Percentiles rank a stretch among this genome's conserved stretches.
Conservation (phyloP, 768 basidiomycete species). For the Peribolospora kevripleyi region DNA sequence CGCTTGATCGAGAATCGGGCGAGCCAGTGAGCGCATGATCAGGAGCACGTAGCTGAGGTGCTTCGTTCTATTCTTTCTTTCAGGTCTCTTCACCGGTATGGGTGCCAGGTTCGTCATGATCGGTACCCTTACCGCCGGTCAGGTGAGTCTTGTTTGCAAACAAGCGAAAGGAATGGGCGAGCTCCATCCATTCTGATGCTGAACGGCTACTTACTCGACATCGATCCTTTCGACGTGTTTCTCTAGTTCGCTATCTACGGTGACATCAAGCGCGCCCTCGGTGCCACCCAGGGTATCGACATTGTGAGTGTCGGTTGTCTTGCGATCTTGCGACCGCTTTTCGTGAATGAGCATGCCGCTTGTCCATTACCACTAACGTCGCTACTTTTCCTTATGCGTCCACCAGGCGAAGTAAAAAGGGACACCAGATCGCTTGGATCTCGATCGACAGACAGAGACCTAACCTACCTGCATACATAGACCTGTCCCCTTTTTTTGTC, state of each 20-base stretch:
- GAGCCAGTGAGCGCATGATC: too few relatives aligned
- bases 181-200: background rate
- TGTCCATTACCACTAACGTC: too few relatives aligned
- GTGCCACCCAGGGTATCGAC: conserved; percentile 34
- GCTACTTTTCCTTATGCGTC: too few relatives aligned
- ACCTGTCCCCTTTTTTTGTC: too few relatives aligned
- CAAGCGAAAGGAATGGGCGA: background rate
- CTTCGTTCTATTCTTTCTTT: too few relatives aligned
- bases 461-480: too few relatives aligned
- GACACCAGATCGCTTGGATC: too few relatives aligned
- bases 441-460: too few relatives aligned
- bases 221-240: background rate
- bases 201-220: background rate
- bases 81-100: conserved; percentile 23
- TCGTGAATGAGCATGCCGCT: conserved; percentile 47
- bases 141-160: conserved; percentile 13
- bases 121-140: conserved; percentile 24
- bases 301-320: conserved; percentile 82
- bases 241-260: conserved; percentile 17
- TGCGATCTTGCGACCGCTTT: conserved; percentile 58
- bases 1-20: too few relatives aligned
- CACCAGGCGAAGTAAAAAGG: too few relatives aligned
- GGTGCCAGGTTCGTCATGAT: conserved; percentile 22
- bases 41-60: too few relatives aligned
- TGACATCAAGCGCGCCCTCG: conserved; percentile 21